Base-by-base conservation (phyloP, 352 stramenopile genomes). In the Phytophthora brassicae region DNA sequence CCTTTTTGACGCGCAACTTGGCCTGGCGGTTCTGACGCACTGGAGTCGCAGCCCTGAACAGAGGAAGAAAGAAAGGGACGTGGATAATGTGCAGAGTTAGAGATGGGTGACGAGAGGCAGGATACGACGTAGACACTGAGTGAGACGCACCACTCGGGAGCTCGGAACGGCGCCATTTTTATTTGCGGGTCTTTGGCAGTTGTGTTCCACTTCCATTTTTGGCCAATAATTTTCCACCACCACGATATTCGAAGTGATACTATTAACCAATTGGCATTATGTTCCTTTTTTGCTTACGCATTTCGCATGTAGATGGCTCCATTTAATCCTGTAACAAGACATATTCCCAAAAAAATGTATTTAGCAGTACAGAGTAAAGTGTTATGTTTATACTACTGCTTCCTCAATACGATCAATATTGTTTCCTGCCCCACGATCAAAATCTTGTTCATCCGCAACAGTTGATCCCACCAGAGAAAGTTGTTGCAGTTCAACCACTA, bases 1-100 rank as follows among this genome's bases (percentile, higher is more conserved):
- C 78, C 42, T 92, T 90, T 23, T 72, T 36, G 12, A 92, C 75
- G 22, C 84, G 60, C 16, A 94, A 60, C 31, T 67, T 60, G 8
- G 81, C 77, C 24, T 78, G 66, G 17, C 66, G 73, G 36, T 86
- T 88, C 22, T 38, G 39, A 42, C 61, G 67, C 33, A 68, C 50
- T 11, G 85, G 82, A 24, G 79, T 67, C 31, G 66, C 68, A 6
- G 72, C 79, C 85, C 84, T 94, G 49, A 23, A n/a, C 6, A 53
- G 3, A 55, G 20, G 35, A 13, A 66, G 6, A 61, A 9, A 47
- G 6, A 36, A 12, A 36, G n/a, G n/a, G 17, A 36, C 0, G 39
- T 51, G 46, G 29, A 22, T 14, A 14, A 14, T 17, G 14, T 35
- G 6, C 9, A 45, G 28, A 16, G 13, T 38, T 45, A 45, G 17